These are phyloP conservation scores for Alternaria sp. DNA, from an alignment of 2,329 filamentous ascomycete genomes.

Conservation along the genomic window DNA sequence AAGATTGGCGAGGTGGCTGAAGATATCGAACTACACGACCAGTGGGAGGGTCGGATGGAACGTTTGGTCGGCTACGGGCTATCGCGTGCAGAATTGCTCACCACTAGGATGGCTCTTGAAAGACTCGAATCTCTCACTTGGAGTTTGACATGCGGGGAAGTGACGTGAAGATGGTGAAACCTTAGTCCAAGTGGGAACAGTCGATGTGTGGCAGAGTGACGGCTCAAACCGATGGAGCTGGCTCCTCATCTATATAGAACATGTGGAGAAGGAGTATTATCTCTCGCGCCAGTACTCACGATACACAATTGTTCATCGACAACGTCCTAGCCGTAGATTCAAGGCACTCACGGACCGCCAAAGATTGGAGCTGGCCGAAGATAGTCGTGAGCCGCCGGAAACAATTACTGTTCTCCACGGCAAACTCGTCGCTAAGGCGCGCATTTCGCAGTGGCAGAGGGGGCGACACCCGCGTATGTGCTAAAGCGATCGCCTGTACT, in stretches of 20 bases:
- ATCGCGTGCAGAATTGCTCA: conserved; percentile 19
- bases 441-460: conserved; percentile 25
- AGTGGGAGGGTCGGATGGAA: conserved; percentile 8
- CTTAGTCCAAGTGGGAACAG: not conserved
- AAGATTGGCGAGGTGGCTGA: conserved; percentile 29
- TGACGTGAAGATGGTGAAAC: conserved; percentile 18
- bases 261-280: conserved; percentile 29
- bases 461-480: conserved; percentile 33
- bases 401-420: conserved; percentile 35
- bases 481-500: conserved; percentile 38
- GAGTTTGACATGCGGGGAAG: conserved; percentile 30
- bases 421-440: conserved; percentile 22
- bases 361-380: conserved; percentile 28
- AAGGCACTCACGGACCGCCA: conserved; percentile 20
- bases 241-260: conserved; percentile 22
- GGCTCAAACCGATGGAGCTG: conserved; percentile 5
- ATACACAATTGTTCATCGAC: conserved; percentile 37
- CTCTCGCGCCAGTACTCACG: conserved; percentile 35
- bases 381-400: conserved; percentile 39
- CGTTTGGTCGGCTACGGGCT: conserved; percentile 6
- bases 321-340: conserved; percentile 28
- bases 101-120: conserved; percentile 21
- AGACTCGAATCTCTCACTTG: conserved; percentile 19
- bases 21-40: conserved; percentile 22
- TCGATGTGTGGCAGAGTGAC: conserved; percentile 15